Evolutionary conservation across 805 yeast species (phyloP), one percentile per base, ranked within the genome.

Genomic region (Metschnikowia borealis): DNA sequence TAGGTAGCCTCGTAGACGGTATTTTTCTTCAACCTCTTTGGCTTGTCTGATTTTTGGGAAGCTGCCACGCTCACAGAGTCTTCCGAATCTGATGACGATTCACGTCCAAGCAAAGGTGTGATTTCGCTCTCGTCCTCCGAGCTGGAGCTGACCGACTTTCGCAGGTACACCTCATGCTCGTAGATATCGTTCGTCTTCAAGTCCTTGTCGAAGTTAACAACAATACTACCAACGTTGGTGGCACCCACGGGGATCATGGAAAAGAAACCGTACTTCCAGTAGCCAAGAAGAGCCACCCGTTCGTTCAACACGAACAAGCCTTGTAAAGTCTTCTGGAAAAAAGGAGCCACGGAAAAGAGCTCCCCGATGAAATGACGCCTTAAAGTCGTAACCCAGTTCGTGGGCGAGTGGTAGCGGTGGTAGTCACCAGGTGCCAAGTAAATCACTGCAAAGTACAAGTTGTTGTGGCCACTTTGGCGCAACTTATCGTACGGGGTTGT

Each of bases 221-320:
- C 84, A 57, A 94, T 94, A 61, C 96, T 86, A 5, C 99, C 99
- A 31, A 94, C 99, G 69, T 94, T 94, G 2, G 99, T 94, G 21
- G 99, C 99, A 13, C 99, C 99, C 11, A 94, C 99, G 0, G 99
- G 97, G 0, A 96, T 92, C 99, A 94, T 94, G 56, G 95, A 85
- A 72, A 94, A 94, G 61, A 94, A 94, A 0, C 99, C 99, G 65
- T 94, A 80, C 64, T 87, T 88, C 99, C 99, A 94, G 62, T 89
- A 84, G 1, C 99, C 99, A 50, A 94, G 77, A 45, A 94, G 71
- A 0, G 99, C 96, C 3, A 94, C 99, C 60, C 99, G 80, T 70
- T 94, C 99, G 65, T 94, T 94, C 58, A 94, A 73, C 3, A 92
- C 88, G 65, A 94, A 94, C 56, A 94, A 78, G 37, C 94, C 92